Conservation (phyloP, 2,329 filamentous ascomycete species). For the Diaporthe citrichinensis region DNA sequence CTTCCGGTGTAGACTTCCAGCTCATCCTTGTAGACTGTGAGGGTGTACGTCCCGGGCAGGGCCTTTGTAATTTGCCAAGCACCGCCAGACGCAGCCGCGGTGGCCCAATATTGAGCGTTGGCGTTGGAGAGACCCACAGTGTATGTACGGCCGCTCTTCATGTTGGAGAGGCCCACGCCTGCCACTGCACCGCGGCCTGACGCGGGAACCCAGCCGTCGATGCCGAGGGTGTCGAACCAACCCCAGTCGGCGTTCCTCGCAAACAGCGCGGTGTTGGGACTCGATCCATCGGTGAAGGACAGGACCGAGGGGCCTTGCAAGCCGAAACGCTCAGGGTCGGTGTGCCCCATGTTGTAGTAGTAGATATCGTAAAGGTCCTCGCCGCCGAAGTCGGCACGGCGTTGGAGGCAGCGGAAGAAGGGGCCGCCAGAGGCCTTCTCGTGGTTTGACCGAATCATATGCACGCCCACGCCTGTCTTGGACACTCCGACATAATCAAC, state of each 20-base stretch:
- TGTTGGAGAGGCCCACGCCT: conserved; percentile 53
- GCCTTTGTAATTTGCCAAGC: conserved; percentile 51
- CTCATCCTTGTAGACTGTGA: conserved; percentile 54
- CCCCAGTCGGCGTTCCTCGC: conserved; percentile 53
- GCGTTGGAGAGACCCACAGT: conserved; percentile 54
- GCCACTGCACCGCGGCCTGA: conserved; percentile 49
- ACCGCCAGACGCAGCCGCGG: conserved; percentile 45
- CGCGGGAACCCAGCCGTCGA: conserved; percentile 51
- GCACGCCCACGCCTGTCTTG: conserved; percentile 53
- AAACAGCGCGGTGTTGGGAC: conserved; percentile 54
- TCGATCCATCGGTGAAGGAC: conserved; percentile 54
- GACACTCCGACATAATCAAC: conserved; percentile 56
- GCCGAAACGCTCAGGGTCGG: conserved; percentile 57
- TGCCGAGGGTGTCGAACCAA: conserved; percentile 51
- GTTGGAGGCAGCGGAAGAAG: conserved; percentile 57
- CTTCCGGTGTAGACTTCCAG: conserved; percentile 49
- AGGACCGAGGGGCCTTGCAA: conserved; percentile 58
- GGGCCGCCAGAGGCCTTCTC: conserved; percentile 57
- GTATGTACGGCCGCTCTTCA: conserved; percentile 56
- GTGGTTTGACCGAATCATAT: conserved; percentile 56
- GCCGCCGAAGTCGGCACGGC: conserved; percentile 52
- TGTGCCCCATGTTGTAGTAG: conserved; percentile 60
- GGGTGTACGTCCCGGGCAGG: conserved; percentile 50
- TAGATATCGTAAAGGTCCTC: conserved; percentile 60
- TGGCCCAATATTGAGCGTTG: conserved; percentile 55